Base-by-base conservation (phyloP, 371 early-diverging fungal species). In the Gilbertella persicaria region DNA sequence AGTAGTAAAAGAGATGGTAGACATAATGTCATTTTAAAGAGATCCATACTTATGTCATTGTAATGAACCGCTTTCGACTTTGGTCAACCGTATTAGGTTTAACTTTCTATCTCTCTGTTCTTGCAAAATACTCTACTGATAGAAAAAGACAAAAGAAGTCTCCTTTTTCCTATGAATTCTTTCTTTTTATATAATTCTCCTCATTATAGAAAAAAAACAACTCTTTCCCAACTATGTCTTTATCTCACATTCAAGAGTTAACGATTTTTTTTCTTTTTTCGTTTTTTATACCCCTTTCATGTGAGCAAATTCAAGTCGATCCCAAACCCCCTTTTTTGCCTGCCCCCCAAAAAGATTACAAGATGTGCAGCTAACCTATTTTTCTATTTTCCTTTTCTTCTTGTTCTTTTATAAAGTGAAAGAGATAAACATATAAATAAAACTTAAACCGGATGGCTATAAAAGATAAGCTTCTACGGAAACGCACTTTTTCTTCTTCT, bases 391-490 rank as follows among this genome's bases (percentile, higher is more conserved):
- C 21, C 51, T 46, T 50, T 58, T 58, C 46, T 36, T 50, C 38
- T 44, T 24, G 39, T 51, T 51, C 46, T 45, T 50, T n/a, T n/a
- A n/a, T 55, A 51, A 16, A 28, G 13, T 12, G 33, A 12, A 33
- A 33, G 13, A 10, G 33, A 33, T 33, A 33, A 45, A 38, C 29
- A 50, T 46, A 51, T 38, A 51, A 21, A 56, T 17, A 50, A 25
- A 45, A 57, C 44, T 40, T 41, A 43, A 26, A 51, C 17, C 23
- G 24, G 23, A 60, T 60, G 60, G 14, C 49, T 53, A 60, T 60
- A 60, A 60, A 60, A 60, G 17, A 48, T 38, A 43, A 49, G 53
- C 26, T 45, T 47, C 33, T 41, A 17, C 48, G 29, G 19, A 55
- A 43, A 41, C 33, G 25, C 29, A 20, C 39, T 39, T 46, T 39